Conservation (phyloP, 2,329 filamentous ascomycete genomes). For the Fusarium fracticaudum region DNA sequence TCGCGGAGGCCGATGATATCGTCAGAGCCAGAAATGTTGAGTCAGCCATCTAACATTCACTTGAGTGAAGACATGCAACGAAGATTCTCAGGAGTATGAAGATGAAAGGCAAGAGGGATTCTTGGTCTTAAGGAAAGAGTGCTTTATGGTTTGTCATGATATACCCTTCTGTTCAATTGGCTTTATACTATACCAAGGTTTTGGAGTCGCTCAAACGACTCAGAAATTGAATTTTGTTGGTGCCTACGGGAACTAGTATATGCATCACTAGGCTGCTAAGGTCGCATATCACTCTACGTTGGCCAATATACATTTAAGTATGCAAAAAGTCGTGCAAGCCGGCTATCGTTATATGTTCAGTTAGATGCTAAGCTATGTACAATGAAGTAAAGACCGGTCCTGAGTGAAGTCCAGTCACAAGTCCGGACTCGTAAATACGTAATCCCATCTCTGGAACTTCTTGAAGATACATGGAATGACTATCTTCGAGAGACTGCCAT, state of each 20-base stretch:
- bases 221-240: too few relatives aligned
- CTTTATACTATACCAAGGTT: not conserved
- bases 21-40: not conserved
- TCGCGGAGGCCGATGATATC: not conserved
- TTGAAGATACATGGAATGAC: not conserved
- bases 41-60: not conserved
- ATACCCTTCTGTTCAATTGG: not conserved
- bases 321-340: not conserved
- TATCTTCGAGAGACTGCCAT: not conserved
- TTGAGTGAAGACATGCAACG: not conserved
- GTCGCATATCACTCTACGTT: not conserved
- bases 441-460: not conserved
- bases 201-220: too few relatives aligned
- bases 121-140: not conserved
- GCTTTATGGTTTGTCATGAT: not conserved
- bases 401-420: slow-evolving; percentile 7
- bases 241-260: not conserved
- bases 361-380: slow-evolving; percentile 5
- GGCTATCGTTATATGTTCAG: slow-evolving; percentile 5
- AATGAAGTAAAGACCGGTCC: slow-evolving; percentile 4
- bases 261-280: too few relatives aligned
- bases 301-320: not conserved
- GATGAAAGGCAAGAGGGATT: too few relatives aligned
- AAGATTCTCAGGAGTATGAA: not conserved
- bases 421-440: not conserved